Base-by-base conservation (phyloP, 139 green algal species). In the Chlamydomonas incerta region DNA sequence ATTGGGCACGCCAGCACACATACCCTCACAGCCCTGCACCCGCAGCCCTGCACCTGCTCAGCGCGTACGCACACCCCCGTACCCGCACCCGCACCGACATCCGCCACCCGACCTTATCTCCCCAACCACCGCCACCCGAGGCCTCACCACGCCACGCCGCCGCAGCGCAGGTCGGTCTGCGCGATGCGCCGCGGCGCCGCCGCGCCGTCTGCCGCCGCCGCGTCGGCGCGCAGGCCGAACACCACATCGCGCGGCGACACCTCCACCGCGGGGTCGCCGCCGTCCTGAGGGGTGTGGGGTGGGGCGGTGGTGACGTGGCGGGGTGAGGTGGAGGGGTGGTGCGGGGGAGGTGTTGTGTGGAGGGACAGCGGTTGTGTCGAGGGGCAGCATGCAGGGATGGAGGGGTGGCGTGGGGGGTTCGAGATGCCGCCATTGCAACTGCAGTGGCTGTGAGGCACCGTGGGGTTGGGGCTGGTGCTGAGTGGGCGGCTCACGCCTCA, bases 191-290 rank as follows among this genome's bases (percentile, higher is more conserved):
- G 83, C 41, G 74, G 80, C 58, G 68, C 72, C 63, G 35, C 23
- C 5, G 69, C 41, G 23, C 72, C 58, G 20, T 87, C 83, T 14
- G 73, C 77, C 0, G 86, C 86, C 11, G 82, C 90, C 2, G 91
- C 87, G 17, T 93, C 85, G 1, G 93, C 94, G 13, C 87, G 63
- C 26, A 98, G 85, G 15, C 89, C 94, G 87, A 96, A 99, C 24
- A 99, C 93, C 20, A 99, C 93, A 93, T 99, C 98, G 24, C 98
- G 91, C 0, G 97, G 97, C 14, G 93, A 97, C 1, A 90, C 95
- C 24, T 97, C 93, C 26, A 98, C 93, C 13, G 47, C 91, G 5
- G 97, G 94, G 87, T 99, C 97, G 0, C 97, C 97, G 18, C 92
- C 95, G 82, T 99, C 96, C 92, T 97, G 90, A 33, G 55, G 20